Conservation (phyloP, 2,329 filamentous ascomycete species). For the Sclerotinia spermophila region DNA sequence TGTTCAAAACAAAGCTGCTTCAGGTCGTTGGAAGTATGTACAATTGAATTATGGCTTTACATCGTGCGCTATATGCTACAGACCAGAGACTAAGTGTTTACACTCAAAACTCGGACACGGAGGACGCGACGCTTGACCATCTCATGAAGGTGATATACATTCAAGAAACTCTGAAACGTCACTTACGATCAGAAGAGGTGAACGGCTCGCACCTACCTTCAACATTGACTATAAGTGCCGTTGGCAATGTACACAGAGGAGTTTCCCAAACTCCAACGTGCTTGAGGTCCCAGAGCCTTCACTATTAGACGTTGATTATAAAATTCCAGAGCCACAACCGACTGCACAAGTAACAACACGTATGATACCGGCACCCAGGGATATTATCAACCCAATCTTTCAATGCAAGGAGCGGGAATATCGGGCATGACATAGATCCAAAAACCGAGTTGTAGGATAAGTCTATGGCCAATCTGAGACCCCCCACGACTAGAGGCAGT, state of each 20-base stretch:
- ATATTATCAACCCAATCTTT: not conserved
- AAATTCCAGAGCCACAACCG: not conserved
- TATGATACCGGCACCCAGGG: not conserved
- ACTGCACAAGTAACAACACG: not conserved
- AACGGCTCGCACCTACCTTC: not conserved
- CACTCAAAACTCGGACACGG: not conserved
- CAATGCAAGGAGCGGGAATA: not conserved
- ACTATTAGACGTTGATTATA: not conserved
- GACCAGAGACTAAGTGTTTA: not conserved
- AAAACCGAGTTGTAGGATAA: not conserved
- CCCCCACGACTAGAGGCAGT: not conserved
- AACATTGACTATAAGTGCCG: not conserved
- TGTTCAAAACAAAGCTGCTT: not conserved
- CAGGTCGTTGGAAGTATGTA: not conserved
- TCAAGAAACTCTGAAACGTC: not conserved
- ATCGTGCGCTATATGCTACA: not conserved
- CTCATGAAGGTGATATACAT: not conserved
- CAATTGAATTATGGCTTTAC: not conserved
- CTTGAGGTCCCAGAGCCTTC: not conserved
- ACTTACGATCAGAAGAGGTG: not conserved
- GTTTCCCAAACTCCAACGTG: not conserved
- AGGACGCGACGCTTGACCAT: not conserved
- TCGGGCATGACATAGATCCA: not conserved
- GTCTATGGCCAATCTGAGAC: not conserved
- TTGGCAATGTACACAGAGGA: not conserved